phyloP scores from a whole-genome alignment of 2,329 filamentous ascomycete genomes.

The Calonectria montana region DNA sequence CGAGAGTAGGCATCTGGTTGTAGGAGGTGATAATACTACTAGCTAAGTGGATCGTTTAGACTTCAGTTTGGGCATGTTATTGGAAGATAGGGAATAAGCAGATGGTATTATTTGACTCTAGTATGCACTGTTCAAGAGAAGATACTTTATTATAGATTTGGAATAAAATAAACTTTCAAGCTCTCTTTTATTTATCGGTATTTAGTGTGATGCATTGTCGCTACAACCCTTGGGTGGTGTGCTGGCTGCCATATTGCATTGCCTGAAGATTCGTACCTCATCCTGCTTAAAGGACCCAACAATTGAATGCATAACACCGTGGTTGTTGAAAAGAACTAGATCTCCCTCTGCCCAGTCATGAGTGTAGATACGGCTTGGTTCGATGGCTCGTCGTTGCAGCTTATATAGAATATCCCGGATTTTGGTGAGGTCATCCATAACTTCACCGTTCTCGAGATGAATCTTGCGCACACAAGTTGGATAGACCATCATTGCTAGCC shows the following conservation, averaged over 20 bases:
- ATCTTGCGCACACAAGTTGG: slow-evolving; percentile 5
- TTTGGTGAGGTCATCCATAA: not conserved
- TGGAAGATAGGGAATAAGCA: too few relatives aligned
- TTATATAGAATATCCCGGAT: not conserved
- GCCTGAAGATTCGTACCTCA: slow-evolving; percentile 10
- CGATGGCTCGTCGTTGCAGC: slow-evolving; percentile 3
- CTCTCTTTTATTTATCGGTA: too few relatives aligned
- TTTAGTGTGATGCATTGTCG: too few relatives aligned
- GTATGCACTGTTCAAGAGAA: too few relatives aligned
- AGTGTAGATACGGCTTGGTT: not conserved
- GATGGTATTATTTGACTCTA: too few relatives aligned
- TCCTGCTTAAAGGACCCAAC: not conserved
- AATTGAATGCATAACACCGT: slow-evolving; percentile 16
- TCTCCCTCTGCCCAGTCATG: slow-evolving; percentile 13
- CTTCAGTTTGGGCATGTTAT: too few relatives aligned
- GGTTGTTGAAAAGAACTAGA: slow-evolving; percentile 12
- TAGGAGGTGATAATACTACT: too few relatives aligned
- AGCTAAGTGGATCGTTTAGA: too few relatives aligned
- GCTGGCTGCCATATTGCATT: slow-evolving; percentile 14
- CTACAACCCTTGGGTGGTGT: not conserved
- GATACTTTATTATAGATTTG: too few relatives aligned
- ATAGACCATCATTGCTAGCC: slow-evolving; percentile 1
- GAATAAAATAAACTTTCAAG: too few relatives aligned
- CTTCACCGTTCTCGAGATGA: not conserved
- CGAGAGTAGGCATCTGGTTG: not conserved